Evolutionary conservation across 345 rosid species (phyloP).

Genomic region (Gossypium ekmanianum): DNA sequence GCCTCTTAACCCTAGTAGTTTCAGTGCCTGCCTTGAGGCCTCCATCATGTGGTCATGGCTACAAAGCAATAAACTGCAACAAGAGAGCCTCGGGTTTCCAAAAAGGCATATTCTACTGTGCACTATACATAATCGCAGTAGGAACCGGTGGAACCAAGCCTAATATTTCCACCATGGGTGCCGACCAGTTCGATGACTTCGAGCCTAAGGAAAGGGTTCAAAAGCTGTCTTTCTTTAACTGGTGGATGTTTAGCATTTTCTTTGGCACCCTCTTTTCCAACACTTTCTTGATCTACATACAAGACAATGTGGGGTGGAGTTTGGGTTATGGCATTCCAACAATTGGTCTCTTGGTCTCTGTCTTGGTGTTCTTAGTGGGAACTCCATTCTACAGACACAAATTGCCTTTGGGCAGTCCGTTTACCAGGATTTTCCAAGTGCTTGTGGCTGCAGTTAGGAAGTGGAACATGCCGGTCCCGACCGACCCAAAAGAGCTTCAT

Average conservation of each 20-base stretch:
- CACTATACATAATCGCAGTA: conserved; percentile 37
- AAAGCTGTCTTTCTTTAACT: conserved; percentile 66
- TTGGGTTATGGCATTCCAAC: conserved; percentile 58
- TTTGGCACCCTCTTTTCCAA: conserved; percentile 56
- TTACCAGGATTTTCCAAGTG: conserved; percentile 45
- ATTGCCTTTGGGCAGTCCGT: conserved; percentile 44
- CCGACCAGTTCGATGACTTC: conserved; percentile 63
- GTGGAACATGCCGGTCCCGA: conserved; percentile 32
- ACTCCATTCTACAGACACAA: conserved; percentile 54
- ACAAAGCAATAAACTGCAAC: conserved; percentile 29
- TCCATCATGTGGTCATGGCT: conserved; percentile 35
- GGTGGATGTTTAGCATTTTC: conserved; percentile 74
- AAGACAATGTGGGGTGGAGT: conserved; percentile 47
- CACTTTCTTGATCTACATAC: conserved; percentile 50
- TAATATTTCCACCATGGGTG: conserved; percentile 66
- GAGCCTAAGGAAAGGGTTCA: conserved; percentile 54
- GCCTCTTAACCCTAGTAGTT: conserved; percentile 45
- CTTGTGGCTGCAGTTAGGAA: conserved; percentile 47
- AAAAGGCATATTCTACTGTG: conserved; percentile 40
- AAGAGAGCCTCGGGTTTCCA: conserved; percentile 33
- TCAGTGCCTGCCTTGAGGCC: conserved; percentile 45
- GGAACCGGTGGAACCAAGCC: conserved; percentile 70
- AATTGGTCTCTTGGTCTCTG: conserved; percentile 34
- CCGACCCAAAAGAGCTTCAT: conserved; percentile 43
- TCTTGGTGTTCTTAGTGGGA: conserved; percentile 42